Conservation (phyloP, 2,329 filamentous ascomycete species). For the Neonectria coccinea region DNA sequence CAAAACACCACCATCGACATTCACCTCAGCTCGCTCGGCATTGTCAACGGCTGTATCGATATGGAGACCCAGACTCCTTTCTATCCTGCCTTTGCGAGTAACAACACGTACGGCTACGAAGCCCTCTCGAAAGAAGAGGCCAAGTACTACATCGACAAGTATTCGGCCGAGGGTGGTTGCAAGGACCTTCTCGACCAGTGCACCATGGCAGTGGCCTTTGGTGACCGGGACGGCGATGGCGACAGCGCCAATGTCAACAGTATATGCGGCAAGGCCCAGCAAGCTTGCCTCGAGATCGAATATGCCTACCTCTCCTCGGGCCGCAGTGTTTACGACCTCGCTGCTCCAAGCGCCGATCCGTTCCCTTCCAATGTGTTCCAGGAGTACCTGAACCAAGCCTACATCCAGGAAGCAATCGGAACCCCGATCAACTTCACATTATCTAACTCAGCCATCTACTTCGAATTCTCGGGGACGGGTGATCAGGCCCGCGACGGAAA, state of each 20-base stretch:
- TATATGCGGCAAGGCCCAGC: slow-evolving; percentile 65
- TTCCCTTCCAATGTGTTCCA: slow-evolving; percentile 72
- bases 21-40: slow-evolving; percentile 72
- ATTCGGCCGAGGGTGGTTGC: slow-evolving; percentile 59
- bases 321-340: slow-evolving; percentile 71
- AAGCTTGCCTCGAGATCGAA: slow-evolving; percentile 62
- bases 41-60: slow-evolving; percentile 79
- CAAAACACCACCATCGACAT: slow-evolving; percentile 67
- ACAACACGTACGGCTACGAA: slow-evolving; percentile 74
- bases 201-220: slow-evolving; percentile 52
- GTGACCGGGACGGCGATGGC: slow-evolving; percentile 58
- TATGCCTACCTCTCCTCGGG: slow-evolving; percentile 66
- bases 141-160: slow-evolving; percentile 56
- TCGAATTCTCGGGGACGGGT: slow-evolving; percentile 62
- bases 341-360: slow-evolving; percentile 66
- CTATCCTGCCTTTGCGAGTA: slow-evolving; percentile 68
- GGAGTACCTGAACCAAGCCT: slow-evolving; percentile 72
- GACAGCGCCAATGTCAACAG: slow-evolving; percentile 53
- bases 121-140: slow-evolving; percentile 65
- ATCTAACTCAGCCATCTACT: slow-evolving; percentile 58
- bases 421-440: slow-evolving; percentile 71
- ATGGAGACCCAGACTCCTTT: slow-evolving; percentile 69
- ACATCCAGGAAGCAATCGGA: slow-evolving; percentile 70
- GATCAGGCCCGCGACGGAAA: slow-evolving; percentile 75
- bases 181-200: slow-evolving; percentile 65